These are phyloP conservation scores for Telopea speciosissima DNA, from an alignment of 177 flowering plant species.

Conservation along the genomic window DNA sequence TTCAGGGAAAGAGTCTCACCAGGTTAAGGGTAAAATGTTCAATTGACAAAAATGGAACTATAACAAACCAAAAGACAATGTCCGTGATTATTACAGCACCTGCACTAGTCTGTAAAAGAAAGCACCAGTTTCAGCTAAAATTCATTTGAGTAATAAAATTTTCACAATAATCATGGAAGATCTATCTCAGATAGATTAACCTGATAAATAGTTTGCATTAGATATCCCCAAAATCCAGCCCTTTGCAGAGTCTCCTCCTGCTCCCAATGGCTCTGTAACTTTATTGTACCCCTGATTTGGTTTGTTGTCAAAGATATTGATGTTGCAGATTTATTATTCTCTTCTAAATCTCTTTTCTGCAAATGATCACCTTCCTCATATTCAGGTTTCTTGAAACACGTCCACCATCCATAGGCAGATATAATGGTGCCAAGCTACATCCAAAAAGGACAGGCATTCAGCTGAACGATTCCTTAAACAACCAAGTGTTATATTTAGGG, in stretches of 20 bases:
- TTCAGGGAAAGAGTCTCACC: constrained; percentile 28
- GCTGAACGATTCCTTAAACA: background rate
- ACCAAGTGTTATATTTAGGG: background rate
- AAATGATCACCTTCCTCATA: constrained; percentile 19
- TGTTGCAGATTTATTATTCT: constrained; percentile 3
- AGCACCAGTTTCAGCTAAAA: constrained; percentile 2
- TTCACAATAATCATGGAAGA: background rate
- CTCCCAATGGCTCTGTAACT: constrained; percentile 19
- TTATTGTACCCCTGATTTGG: constrained; percentile 7
- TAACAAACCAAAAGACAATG: constrained; percentile 61
- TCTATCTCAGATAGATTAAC: constrained; percentile 13
- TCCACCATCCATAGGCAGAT: constrained; percentile 41
- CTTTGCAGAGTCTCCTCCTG: constrained; percentile 9
- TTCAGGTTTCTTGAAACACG: constrained; percentile 17
- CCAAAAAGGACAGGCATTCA: constrained; percentile 5
- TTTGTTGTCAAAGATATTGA: constrained; percentile 9
- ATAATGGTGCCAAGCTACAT: constrained; percentile 37
- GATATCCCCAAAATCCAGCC: constrained; percentile 35
- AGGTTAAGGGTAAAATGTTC: constrained; percentile 30
- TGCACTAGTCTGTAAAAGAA: constrained; percentile 44
- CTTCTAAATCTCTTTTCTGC: constrained; percentile 19
- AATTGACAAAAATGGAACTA: constrained; percentile 48
- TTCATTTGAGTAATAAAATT: background rate
- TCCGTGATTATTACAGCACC: constrained; percentile 76
- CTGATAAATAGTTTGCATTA: constrained; percentile 41